phyloP scores from a whole-genome alignment of 352 stramenopile genomes.

The Pythium brassicae region DNA sequence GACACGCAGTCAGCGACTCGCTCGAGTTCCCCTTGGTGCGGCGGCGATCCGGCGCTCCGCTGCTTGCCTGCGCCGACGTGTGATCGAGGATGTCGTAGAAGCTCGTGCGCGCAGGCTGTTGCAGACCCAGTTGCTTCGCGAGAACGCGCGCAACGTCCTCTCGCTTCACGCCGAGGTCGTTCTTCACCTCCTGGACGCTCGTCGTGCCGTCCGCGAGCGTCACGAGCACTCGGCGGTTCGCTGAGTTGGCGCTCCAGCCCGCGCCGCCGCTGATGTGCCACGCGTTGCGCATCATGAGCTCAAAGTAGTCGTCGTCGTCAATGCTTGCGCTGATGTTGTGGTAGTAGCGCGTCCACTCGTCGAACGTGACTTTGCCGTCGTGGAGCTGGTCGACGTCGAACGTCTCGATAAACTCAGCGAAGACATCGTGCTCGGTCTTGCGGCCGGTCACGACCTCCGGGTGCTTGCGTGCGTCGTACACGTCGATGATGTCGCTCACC shows the following conservation, averaged over 20 bases:
- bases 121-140: slow-evolving; percentile 19
- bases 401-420: slow-evolving; percentile 80
- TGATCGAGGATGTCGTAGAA: slow-evolving; percentile 66
- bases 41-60: slow-evolving; percentile 17
- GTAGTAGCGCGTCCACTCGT: slow-evolving; percentile 86
- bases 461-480: slow-evolving; percentile 81
- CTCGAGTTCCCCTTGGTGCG: slow-evolving; percentile 46
- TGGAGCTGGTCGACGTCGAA: slow-evolving; percentile 55
- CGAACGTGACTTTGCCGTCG: slow-evolving; percentile 55
- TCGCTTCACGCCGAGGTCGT: slow-evolving; percentile 35
- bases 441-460: slow-evolving; percentile 77
- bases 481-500: slow-evolving; percentile 56
- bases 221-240: slow-evolving; percentile 62
- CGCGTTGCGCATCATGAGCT: slow-evolving; percentile 89
- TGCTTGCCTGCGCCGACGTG: slow-evolving; percentile 16
- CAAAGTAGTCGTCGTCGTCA: slow-evolving; percentile 92
- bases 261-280: slow-evolving; percentile 59
- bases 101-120: slow-evolving; percentile 19
- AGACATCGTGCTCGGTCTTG: slow-evolving; percentile 73
- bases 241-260: slow-evolving; percentile 51
- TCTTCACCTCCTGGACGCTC: slow-evolving; percentile 41
- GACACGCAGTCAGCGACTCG: slow-evolving; percentile 45
- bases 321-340: slow-evolving; percentile 83
- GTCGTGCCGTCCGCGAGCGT: slow-evolving; percentile 43
- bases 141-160: slow-evolving; percentile 29